These are phyloP conservation scores for Taiozyma onychis DNA, from an alignment of 1,139 yeast species.

Conservation along the genomic window DNA sequence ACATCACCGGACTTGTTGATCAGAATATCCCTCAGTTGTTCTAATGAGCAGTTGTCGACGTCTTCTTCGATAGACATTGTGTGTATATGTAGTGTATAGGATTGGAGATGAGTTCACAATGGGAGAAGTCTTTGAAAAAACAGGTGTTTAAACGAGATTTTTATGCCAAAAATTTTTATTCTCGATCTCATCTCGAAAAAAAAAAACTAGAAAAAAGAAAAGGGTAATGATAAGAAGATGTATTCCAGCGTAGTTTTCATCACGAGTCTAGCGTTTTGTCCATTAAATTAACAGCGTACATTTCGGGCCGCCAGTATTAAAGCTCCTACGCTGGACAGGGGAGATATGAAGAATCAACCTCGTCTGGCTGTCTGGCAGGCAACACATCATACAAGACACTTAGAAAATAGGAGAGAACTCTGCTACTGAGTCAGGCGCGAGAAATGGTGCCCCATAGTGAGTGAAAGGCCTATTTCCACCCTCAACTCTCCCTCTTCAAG, in stretches of 20 bases:
- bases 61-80: constrained; percentile 12
- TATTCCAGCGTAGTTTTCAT: neutral
- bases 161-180: neutral
- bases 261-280: neutral
- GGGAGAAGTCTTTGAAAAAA: neutral
- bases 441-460: neutral
- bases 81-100: neutral
- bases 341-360: neutral
- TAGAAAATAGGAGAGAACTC: neutral
- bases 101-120: neutral
- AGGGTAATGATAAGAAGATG: neutral
- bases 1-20: constrained; percentile 59
- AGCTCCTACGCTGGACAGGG: neutral
- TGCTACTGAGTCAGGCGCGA: neutral
- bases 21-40: constrained; percentile 65
- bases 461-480: neutral
- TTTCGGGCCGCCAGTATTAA: neutral
- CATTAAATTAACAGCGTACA: neutral
- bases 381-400: neutral
- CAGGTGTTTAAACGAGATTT: neutral
- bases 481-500: neutral
- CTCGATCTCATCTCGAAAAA: neutral
- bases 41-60: constrained; percentile 45
- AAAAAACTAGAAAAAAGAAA: neutral
- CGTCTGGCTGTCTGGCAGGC: no score